Evolutionary conservation across 2,329 filamentous ascomycete genomes (phyloP).

Genomic region (Venturiaceae sp.): DNA sequence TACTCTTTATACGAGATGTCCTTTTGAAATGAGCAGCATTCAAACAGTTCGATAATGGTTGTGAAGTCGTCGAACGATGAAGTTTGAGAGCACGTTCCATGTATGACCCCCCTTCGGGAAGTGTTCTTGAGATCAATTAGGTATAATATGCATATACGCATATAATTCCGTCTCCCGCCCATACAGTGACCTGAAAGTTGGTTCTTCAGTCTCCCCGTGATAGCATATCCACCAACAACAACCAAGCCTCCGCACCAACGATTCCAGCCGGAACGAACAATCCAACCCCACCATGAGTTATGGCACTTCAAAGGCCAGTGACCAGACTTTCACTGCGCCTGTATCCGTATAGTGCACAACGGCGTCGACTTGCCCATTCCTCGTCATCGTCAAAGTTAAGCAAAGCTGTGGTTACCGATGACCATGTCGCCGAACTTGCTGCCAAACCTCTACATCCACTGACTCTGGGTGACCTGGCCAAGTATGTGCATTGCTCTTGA

Average conservation of each 20-base stretch:
- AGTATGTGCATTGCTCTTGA: conserved; percentile 40
- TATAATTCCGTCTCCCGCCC: too few species aligned
- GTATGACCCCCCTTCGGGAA: too few species aligned
- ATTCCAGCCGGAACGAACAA: too few species aligned
- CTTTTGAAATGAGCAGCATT: too few species aligned
- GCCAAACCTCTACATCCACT: conserved; percentile 69
- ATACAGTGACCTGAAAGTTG: too few species aligned
- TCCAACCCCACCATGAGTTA: conserved; percentile 1
- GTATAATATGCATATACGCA: too few species aligned
- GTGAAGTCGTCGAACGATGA: too few species aligned
- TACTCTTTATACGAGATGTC: not conserved
- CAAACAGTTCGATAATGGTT: too few species aligned
- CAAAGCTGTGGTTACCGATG: conserved; percentile 46
- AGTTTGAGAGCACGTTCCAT: too few species aligned
- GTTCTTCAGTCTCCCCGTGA: too few species aligned
- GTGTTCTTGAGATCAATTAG: too few species aligned
- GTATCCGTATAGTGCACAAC: not conserved
- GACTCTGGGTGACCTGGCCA: conserved; percentile 80
- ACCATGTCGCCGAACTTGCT: conserved; percentile 70
- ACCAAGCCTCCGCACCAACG: too few species aligned
- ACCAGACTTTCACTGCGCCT: conserved; percentile 6
- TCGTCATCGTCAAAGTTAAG: conserved; percentile 13
- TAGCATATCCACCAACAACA: not conserved
- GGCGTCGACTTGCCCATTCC: not conserved
- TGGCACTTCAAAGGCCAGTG: conserved; percentile 8